Base-by-base conservation (phyloP, 192 early-diverging fungal species). In the Podila epigama region DNA sequence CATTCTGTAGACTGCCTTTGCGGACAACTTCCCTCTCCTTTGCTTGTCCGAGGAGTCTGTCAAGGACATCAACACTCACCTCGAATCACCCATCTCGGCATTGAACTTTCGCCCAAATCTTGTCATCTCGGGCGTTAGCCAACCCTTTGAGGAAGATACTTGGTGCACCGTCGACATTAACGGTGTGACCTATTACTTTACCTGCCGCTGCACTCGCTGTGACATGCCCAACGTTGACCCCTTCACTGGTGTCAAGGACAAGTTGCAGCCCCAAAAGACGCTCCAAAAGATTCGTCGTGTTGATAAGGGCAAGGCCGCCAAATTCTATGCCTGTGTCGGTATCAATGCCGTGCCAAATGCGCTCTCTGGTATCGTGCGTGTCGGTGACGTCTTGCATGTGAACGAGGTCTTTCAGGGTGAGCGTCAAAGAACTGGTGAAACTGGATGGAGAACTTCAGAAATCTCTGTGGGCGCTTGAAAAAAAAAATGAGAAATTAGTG, bases 31-130 rank as follows among this genome's bases (percentile, higher is more conserved):
- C 66, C 94, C 94, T 6, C 85, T 95, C 69, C 83, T 94, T 41
- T 58, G 92, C 52, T 64, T 87, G 40, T 83, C 85, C 5, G 60
- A 85, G 31, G 75, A 82, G 33, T 92, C 90, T 11, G 59, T 94
- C 25, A 32, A 40, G 11, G 88, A 92, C 48, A 77, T 94, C 52
- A 91, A 94, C 81, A 51, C 48, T n/a, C 77, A 80, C 3, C 67
- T 92, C 53, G 70, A 81, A 9, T 66, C 66, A 5, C 80, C 83
- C 20, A 79, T 93, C 35, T 62, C 67, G 6, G 67, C 79, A 7
- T 60, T 66, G 25, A 88, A 90, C 66, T 95, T 95, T 82, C 85
- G 94, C 9, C 91, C 94, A 44, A 95, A 95, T 79, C 85, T 95
- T 31, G 79, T 92, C 16, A 60, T 92, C 55, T 52, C 75, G 13